Base-by-base conservation (phyloP, 495 filamentous ascomycete genomes). In the Talaromyces ruber region DNA sequence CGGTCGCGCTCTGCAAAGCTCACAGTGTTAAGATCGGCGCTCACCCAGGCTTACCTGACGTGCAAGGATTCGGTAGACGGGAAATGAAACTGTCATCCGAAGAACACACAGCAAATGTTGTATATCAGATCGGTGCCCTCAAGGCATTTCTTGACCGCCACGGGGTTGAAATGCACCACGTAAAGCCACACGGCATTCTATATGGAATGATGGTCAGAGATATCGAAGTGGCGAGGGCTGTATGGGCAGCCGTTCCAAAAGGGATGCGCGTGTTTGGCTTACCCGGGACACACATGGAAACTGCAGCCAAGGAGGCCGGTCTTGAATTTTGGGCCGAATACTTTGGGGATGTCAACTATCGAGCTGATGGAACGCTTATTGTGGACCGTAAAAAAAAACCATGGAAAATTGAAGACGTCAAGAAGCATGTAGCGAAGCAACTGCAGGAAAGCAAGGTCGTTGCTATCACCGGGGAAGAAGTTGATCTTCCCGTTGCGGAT, bases 51-150 rank as follows among this genome's bases (percentile, higher is more conserved):
- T 71, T 87, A 4, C 84, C 78, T 43, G 85, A 86, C 63, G 70
- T 88, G 16, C 81, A 84, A 68, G 85, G 84, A 6, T 88, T 88
- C 64, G 85, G 85, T 2, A 69, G 84, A 22, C 77, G 84, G 4
- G 76, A 81, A 56, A 85, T 86, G 70, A 78, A 80, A 59, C 68
- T 86, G 9, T 66, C 65, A 0, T 74, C 81, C 2, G 82, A 84
- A 21, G 84, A 87, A 55, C 71, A 83, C 59, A 84, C 80, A 3
- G 84, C 84, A 0, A 75, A 78, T 47, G 77, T 78, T 2, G 62
- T 84, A n/a, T 85, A 85, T 66, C 84, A 86, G 64, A 77, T 86
- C 45, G 84, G 84, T 0, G 82, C 85, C 0, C 71, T 86, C 4
- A 76, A 82, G 32, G 85, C 66, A 4, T 82, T 86, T 55, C 68